These are phyloP conservation scores for Endotrypanum monterogeii DNA, from an alignment of 208 protist genomes.

Conservation along the genomic window DNA sequence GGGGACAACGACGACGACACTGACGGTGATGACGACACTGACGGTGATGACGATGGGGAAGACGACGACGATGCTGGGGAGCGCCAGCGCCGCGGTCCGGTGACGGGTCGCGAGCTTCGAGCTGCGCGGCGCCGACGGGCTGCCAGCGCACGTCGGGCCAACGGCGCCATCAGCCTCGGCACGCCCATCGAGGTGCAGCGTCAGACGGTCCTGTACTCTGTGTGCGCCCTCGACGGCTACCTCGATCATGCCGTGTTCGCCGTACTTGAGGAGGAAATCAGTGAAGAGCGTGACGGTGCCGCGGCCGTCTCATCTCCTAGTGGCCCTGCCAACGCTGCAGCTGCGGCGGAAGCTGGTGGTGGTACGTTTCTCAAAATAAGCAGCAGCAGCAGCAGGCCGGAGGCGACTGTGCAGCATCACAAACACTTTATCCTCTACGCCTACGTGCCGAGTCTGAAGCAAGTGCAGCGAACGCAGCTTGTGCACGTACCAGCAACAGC, in stretches of 20 bases:
- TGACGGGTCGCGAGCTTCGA: slow-evolving; percentile 19
- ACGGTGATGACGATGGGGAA: slow-evolving; percentile 22
- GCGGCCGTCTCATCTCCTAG: not conserved
- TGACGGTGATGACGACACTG: slow-evolving; percentile 22
- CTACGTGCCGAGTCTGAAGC: slow-evolving; percentile 97
- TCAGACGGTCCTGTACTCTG: slow-evolving; percentile 70
- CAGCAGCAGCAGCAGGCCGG: not conserved
- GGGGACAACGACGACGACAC: slow-evolving; percentile 28
- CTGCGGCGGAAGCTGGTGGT: slow-evolving; percentile 8
- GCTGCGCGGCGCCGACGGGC: slow-evolving; percentile 25
- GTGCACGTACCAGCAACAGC: slow-evolving; percentile 90
- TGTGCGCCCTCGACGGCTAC: slow-evolving; percentile 75
- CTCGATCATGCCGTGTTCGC: slow-evolving; percentile 64
- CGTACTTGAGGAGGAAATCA: slow-evolving; percentile 75
- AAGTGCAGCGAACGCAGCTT: slow-evolving; percentile 97
- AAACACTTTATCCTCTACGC: slow-evolving; percentile 97
- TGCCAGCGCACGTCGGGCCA: slow-evolving; percentile 17
- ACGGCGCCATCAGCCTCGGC: slow-evolving; percentile 63
- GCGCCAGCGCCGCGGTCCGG: slow-evolving; percentile 9
- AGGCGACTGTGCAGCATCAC: slow-evolving; percentile 5
- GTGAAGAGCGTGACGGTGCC: slow-evolving; percentile 36
- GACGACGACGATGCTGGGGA: slow-evolving; percentile 21
- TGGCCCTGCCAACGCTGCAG: slow-evolving; percentile 4
- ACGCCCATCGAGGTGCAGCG: slow-evolving; percentile 71
- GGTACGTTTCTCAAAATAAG: slow-evolving; percentile 37